A percentile compares a stretch with the other conserved stretches of the same genome.
These are phyloP conservation scores for Akanthomyces muscarius DNA, from an alignment of 2,329 filamentous ascomycete genomes.

Conservation along the genomic window DNA sequence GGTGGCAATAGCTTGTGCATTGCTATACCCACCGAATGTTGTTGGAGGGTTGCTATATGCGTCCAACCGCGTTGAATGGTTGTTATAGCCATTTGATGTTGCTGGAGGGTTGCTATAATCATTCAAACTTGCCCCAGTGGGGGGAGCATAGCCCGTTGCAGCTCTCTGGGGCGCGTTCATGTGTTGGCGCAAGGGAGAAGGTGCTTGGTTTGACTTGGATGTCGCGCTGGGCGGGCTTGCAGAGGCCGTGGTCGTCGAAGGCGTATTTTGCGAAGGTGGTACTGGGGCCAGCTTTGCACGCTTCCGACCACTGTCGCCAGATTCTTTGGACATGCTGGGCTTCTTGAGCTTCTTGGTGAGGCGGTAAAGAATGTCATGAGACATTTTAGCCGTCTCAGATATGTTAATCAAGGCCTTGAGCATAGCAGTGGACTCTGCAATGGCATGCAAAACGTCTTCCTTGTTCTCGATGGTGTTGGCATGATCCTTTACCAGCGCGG, in stretches of 20 bases:
- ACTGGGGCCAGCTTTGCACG: conserved; percentile 6
- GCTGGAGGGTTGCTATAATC: neutral
- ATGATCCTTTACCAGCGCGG: conserved; percentile 46
- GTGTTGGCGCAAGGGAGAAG: neutral
- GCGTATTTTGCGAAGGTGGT: neutral
- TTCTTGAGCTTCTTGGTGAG: conserved; percentile 27
- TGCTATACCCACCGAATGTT: neutral
- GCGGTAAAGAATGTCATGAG: conserved; percentile 31
- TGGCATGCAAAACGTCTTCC: conserved; percentile 35
- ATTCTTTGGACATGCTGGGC: conserved; percentile 18
- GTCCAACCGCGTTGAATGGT: neutral
- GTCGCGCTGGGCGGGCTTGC: neutral
- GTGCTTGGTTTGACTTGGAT: neutral
- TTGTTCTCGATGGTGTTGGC: conserved; percentile 28
- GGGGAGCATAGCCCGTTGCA: neutral
- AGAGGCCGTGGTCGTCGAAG: neutral
- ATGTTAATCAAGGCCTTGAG: conserved; percentile 30
- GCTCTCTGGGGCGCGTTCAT: neutral
- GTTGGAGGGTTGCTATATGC: neutral
- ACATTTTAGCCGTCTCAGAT: conserved; percentile 33
- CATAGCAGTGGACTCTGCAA: conserved; percentile 32
- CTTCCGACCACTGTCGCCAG: conserved; percentile 11
- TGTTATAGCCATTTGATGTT: neutral
- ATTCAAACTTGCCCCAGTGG: neutral
- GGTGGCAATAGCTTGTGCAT: neutral